phyloP scores from a whole-genome alignment of 192 early-diverging fungal genomes.

The Podila horticola region DNA sequence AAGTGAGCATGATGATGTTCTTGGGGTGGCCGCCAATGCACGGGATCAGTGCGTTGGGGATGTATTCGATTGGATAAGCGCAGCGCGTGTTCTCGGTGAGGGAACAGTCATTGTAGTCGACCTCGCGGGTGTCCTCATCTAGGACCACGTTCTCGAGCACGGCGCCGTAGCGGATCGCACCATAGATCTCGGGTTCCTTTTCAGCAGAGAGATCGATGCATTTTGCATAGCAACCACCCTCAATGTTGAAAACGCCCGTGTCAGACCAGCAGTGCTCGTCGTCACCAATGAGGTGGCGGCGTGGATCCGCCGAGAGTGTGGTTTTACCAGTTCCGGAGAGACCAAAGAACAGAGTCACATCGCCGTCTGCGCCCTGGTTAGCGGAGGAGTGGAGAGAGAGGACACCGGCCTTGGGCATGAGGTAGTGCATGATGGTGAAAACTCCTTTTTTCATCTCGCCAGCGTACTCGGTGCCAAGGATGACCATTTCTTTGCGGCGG shows the following conservation, averaged over 20 bases:
- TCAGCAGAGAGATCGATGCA: constrained; percentile 93
- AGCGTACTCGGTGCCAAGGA: constrained; percentile 97
- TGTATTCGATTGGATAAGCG: constrained; percentile 95
- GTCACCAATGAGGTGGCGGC: constrained; percentile 94
- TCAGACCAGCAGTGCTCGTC: constrained; percentile 99
- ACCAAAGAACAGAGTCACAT: constrained; percentile 98
- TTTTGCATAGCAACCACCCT: constrained; percentile 99
- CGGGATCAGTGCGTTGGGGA: constrained; percentile 94
- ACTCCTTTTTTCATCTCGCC: constrained; percentile 99
- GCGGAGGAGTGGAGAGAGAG: constrained; percentile 94
- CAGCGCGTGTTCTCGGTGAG: constrained; percentile 97
- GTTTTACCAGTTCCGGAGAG: constrained; percentile 99
- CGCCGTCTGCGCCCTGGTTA: constrained; percentile 89
- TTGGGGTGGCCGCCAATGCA: constrained; percentile 85
- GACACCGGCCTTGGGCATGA: constrained; percentile 95
- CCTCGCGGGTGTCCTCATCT: constrained; percentile 75
- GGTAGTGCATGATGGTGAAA: constrained; percentile 99
- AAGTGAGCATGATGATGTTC: constrained; percentile 97
- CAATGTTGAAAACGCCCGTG: constrained; percentile 97
- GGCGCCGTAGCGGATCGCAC: constrained; percentile 94
- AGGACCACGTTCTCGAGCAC: constrained; percentile 96
- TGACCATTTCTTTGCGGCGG: constrained; percentile 95
- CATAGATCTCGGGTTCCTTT: constrained; percentile 99
- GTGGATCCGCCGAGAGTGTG: constrained; percentile 95
- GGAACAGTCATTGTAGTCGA: constrained; percentile 84